Evolutionary conservation across 306 rosid genomes (phyloP), one percentile per base, ranked within the genome.

Genomic region (Macrotyloma uniflorum): DNA sequence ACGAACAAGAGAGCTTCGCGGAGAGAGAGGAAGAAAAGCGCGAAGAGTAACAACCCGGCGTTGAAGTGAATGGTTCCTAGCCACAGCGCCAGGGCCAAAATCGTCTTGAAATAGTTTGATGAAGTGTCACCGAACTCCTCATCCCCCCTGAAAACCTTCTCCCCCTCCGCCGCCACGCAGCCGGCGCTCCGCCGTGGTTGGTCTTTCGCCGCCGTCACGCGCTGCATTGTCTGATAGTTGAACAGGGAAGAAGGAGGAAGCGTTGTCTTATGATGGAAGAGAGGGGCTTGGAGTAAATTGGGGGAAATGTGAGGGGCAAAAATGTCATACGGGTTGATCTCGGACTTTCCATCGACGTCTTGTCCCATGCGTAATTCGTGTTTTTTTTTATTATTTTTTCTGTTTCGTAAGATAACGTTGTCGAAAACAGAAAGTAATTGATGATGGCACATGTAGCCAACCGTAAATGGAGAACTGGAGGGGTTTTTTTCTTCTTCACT

Each of bases 51-150:
- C 69, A 92, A 42, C 42, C 74, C 86, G 2, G 42, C 78, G 85
- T 77, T 84, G 83, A 93, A 78, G 77, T 95, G 99, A 69, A 95
- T 85, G 51, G 87, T 49, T 26, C 99, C 99, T 4, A 95, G 83
- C 97, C 97, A 95, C 24, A 93, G 54, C 12, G 79, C 83, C 46
- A 95, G 47, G 6, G 93, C 96, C 5, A 81, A 35, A 45, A 87
- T 11, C 3, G 74, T 64, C 42, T 85, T 87, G 0, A 85, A 3
- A 12, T 19, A 4, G 36, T 38, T 79, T 11, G 87, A 83, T 28
- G 85, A 68, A 15, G 79, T 24, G 28, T 78, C 74, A 2, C 72
- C 85, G 62, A 83, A 83, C 26, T 55, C 76, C 18, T 87, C 79
- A 0, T 24, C 67, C 5, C 86, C 90, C 1, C 6, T 26, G 69